Evolutionary conservation across 2,329 filamentous ascomycete genomes (phyloP).

Genomic region (Sclerotinia trifoliorum): DNA sequence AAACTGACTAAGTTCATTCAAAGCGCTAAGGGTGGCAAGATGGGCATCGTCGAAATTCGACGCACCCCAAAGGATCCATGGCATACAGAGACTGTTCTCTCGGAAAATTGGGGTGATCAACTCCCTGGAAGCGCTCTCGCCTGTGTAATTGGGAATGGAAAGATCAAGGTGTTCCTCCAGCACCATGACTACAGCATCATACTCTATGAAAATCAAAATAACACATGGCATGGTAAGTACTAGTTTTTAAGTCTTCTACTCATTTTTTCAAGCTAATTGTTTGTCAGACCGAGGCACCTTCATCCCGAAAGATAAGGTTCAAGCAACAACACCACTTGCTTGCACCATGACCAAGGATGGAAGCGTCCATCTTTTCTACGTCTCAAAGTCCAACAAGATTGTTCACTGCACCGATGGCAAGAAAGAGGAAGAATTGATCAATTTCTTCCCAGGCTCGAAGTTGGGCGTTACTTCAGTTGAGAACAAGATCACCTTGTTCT

Average conservation of each 20-base stretch:
- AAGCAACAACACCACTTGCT: slow-evolving; percentile 15
- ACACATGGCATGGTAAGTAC: slow-evolving; percentile 7
- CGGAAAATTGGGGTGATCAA: background rate
- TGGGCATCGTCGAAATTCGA: slow-evolving; percentile 15
- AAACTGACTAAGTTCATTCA: background rate
- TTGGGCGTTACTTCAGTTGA: slow-evolving; percentile 16
- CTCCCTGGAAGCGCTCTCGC: slow-evolving; percentile 7
- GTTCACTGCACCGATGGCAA: slow-evolving; percentile 3
- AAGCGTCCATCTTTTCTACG: slow-evolving; percentile 12
- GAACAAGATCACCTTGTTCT: slow-evolving; percentile 19
- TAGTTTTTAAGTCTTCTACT: background rate
- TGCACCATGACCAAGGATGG: slow-evolving; percentile 5
- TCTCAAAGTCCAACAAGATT: background rate
- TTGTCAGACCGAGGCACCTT: slow-evolving; percentile 1
- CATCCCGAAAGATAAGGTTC: slow-evolving; percentile 4
- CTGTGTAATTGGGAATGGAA: background rate
- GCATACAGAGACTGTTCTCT: slow-evolving; percentile 11
- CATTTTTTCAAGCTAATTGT: background rate
- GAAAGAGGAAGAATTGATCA: background rate
- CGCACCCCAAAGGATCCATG: slow-evolving; percentile 18
- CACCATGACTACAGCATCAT: slow-evolving; percentile 16
- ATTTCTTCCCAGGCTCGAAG: slow-evolving; percentile 19
- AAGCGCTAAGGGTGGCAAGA: slow-evolving; percentile 2
- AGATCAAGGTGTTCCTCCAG: slow-evolving; percentile 14
- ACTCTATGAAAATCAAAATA: background rate